Evolutionary conservation across 148 eudicot species (phyloP).

Genomic region (Spergularia marina): DNA sequence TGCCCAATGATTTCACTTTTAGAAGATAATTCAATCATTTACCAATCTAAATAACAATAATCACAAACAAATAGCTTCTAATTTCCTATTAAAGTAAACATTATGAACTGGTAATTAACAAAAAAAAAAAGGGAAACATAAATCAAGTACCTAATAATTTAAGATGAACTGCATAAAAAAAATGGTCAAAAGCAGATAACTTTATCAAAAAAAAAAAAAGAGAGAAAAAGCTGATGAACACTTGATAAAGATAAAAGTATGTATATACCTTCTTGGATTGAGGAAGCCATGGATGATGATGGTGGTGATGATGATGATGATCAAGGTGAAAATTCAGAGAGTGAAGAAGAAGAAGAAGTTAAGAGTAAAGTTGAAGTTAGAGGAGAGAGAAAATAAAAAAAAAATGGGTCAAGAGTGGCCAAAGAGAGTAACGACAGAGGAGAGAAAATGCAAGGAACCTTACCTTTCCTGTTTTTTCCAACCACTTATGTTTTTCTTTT

Average conservation of each 20-base stretch:
- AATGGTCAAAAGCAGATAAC: too few relatives aligned
- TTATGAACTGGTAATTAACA: neutral
- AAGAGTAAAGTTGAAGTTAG: neutral
- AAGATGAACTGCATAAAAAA: neutral
- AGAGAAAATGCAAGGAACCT: too few relatives aligned
- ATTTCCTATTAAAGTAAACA: neutral
- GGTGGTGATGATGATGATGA: neutral
- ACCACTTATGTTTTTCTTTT: too few relatives aligned
- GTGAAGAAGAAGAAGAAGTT: neutral
- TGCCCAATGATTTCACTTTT: neutral
- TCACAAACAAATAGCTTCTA: neutral
- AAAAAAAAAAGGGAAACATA: neutral
- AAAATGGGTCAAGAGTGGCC: neutral
- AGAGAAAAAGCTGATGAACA: neutral
- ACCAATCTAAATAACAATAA: neutral
- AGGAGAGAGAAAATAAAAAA: neutral
- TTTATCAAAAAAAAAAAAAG: neutral
- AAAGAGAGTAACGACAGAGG: too few relatives aligned
- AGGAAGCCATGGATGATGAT: conserved; percentile 14
- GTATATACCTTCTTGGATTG: conserved; percentile 11
- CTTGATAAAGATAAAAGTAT: neutral
- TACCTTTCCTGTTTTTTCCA: too few relatives aligned
- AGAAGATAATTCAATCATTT: neutral
- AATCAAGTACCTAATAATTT: neutral
- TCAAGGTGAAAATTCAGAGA: neutral